Percentiles rank a stretch among this genome's conserved stretches.
phyloP scores from a whole-genome alignment of 768 basidiomycete species.

The Termitomyces sp. region DNA sequence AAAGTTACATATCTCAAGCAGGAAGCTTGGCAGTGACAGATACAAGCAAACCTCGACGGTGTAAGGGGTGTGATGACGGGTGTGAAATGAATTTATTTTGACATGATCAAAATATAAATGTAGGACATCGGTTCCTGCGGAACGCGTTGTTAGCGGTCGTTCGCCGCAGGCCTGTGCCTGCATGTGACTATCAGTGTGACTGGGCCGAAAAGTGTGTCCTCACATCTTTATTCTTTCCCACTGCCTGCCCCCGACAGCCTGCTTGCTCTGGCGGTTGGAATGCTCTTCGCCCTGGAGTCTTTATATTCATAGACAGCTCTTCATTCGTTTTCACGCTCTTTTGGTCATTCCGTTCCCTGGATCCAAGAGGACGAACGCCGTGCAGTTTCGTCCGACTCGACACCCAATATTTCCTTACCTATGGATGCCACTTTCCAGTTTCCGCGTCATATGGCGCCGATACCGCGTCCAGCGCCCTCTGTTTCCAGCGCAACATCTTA shows the following conservation, averaged over 20 bases:
- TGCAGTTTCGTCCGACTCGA: constrained; percentile 6
- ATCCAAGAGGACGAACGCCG: constrained; percentile 6
- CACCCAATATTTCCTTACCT: not conserved
- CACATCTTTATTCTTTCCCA: not conserved
- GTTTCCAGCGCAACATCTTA: constrained; percentile 10
- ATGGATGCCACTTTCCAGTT: constrained; percentile 32
- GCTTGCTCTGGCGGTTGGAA: constrained; percentile 1
- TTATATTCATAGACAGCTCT: constrained; percentile 1
- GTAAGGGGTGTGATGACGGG: not conserved
- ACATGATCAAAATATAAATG: not conserved
- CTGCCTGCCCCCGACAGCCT: not conserved
- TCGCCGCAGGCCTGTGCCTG: constrained; percentile 1
- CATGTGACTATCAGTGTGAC: constrained; percentile 9
- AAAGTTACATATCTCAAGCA: not conserved
- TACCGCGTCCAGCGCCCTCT: constrained; percentile 18
- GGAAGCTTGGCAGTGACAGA: not conserved
- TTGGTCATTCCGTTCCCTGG: constrained; percentile 1
- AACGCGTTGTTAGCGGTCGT: constrained; percentile 1
- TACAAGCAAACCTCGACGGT: not conserved
- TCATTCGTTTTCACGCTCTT: constrained; percentile 3
- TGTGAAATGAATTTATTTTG: too few relatives aligned
- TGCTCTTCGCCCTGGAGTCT: not conserved
- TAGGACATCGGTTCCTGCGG: not conserved
- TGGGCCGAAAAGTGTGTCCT: not conserved
- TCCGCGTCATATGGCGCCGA: constrained; percentile 21